A percentile compares a stretch with the other conserved stretches of the same genome.
phyloP scores from a whole-genome alignment of 129 eudicot species.

The Erigeron canadensis region DNA sequence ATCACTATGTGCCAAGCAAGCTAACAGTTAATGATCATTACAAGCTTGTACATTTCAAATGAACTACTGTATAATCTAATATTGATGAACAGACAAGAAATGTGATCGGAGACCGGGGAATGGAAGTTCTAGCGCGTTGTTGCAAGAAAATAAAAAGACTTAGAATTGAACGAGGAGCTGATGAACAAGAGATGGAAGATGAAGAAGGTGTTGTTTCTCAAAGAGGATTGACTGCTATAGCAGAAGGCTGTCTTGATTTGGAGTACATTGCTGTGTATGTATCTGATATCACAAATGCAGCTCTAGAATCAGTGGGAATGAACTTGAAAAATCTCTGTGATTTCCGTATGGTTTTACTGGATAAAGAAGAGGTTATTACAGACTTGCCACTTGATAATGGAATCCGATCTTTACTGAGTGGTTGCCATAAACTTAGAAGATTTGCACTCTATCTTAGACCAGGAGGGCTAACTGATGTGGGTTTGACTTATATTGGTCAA shows the following conservation, averaged over 20 bases:
- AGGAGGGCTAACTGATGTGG: constrained; percentile 76
- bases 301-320: constrained; percentile 65
- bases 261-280: constrained; percentile 85
- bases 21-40: neutral
- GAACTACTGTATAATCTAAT: neutral
- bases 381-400: constrained; percentile 90
- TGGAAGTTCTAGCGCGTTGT: constrained; percentile 58
- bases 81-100: constrained; percentile 61
- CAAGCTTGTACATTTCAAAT: neutral
- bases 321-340: constrained; percentile 64
- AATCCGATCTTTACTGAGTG: constrained; percentile 65
- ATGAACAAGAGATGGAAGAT: constrained; percentile 76
- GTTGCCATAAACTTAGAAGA: constrained; percentile 65
- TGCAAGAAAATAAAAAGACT: constrained; percentile 74
- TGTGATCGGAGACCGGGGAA: constrained; percentile 80
- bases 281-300: constrained; percentile 79
- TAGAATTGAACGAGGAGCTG: constrained; percentile 84
- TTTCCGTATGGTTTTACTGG: constrained; percentile 82
- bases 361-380: constrained; percentile 54
- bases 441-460: constrained; percentile 77
- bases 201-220: constrained; percentile 81
- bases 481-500: constrained; percentile 71
- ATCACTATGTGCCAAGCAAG: too few relatives aligned
- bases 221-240: constrained; percentile 70
- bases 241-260: constrained; percentile 68